phyloP scores from a whole-genome alignment of 192 early-diverging fungal genomes.

The Backusella australiensis region DNA sequence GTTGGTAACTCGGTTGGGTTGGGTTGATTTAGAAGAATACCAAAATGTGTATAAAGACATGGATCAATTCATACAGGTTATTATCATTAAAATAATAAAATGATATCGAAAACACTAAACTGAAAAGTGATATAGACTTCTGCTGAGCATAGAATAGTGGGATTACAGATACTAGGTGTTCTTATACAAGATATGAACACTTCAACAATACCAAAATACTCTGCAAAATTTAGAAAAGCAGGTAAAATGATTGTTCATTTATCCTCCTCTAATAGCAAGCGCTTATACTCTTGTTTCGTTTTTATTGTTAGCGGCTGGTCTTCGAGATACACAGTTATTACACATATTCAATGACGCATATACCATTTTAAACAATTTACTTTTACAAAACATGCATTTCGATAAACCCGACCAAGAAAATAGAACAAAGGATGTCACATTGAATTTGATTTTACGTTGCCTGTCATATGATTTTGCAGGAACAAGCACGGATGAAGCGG shows the following conservation, averaged over 20 bases:
- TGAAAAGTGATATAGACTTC: conserved; percentile 37
- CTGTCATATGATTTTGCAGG: conserved; percentile 82
- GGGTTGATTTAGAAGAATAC: conserved; percentile 74
- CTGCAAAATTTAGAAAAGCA: conserved; percentile 66
- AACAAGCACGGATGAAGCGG: conserved; percentile 70
- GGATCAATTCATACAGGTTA: conserved; percentile 55
- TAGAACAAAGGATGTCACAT: conserved; percentile 43
- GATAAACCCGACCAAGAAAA: conserved; percentile 34
- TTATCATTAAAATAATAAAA: neutral
- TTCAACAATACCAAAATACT: conserved; percentile 51
- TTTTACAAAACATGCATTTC: conserved; percentile 35
- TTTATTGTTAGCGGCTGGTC: conserved; percentile 33
- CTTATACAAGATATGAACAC: conserved; percentile 77
- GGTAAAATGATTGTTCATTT: conserved; percentile 31
- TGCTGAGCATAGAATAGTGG: conserved; percentile 56
- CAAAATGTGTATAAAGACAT: conserved; percentile 50
- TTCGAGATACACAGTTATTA: conserved; percentile 42
- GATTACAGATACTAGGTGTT: conserved; percentile 61
- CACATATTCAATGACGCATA: conserved; percentile 27
- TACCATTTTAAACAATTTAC: conserved; percentile 40
- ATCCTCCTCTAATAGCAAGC: neutral
- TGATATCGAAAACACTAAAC: neutral
- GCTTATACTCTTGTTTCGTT: no score
- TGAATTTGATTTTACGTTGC: conserved; percentile 66
- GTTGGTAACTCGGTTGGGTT: conserved; percentile 67